Conservation (phyloP, 306 rosid species). For the Gastrolobium villosum region DNA sequence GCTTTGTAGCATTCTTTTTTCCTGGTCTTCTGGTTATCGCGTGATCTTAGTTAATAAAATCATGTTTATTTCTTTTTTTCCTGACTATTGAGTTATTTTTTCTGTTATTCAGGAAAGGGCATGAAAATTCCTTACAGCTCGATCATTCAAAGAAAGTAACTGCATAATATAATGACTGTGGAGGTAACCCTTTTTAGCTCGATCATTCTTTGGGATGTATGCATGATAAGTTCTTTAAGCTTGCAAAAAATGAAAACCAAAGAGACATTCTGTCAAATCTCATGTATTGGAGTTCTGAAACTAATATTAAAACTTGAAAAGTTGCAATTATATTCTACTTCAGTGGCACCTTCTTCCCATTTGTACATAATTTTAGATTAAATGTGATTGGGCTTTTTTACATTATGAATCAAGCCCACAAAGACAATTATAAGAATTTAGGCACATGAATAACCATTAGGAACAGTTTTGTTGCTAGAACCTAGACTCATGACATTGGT, state of each 20-base stretch:
- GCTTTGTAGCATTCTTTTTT: not conserved
- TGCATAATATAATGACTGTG: constrained; percentile 43
- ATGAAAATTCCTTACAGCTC: constrained; percentile 37
- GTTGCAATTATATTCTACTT: not conserved
- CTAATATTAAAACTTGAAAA: not conserved
- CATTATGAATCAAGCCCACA: constrained; percentile 3
- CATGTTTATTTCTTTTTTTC: not conserved
- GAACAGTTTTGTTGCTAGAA: not conserved
- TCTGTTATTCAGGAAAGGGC: constrained; percentile 58
- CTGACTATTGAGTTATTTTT: constrained; percentile 20
- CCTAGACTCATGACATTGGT: not conserved
- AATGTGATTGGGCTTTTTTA: not conserved
- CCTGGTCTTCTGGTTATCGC: not conserved
- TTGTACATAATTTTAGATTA: not conserved
- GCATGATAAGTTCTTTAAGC: constrained; percentile 4
- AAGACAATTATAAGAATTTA: not conserved
- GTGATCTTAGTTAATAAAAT: not conserved
- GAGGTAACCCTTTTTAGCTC: constrained; percentile 39
- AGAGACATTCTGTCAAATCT: not conserved
- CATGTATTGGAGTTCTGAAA: not conserved
- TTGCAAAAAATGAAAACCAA: constrained; percentile 15
- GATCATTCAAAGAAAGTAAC: constrained; percentile 54
- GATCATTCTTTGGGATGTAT: not conserved
- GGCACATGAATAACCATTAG: not conserved
- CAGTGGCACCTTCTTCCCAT: constrained; percentile 9